Base-by-base conservation (phyloP, 805 yeast genomes). In the Metschnikowia bowlesiae region DNA sequence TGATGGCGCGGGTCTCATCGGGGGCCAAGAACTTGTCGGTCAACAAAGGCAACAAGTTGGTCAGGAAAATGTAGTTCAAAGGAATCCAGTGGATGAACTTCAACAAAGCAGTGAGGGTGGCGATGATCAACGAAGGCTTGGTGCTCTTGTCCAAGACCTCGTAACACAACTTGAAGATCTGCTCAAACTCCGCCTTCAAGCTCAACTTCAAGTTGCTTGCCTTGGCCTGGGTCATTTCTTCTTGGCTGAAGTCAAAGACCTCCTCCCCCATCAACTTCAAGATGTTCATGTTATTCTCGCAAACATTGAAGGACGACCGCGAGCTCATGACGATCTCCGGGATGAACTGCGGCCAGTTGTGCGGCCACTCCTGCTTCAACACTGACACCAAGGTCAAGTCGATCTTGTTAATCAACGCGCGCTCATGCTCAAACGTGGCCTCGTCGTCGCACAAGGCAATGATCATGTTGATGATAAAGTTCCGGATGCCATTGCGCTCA, bases 321-420 rank as follows among this genome's bases (percentile, higher is more conserved):
- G 95, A 84, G 56, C 96, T 85, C 53, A 79, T 81, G 43, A 92
- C 94, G 50, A 94, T 81, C 67, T 94, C 99, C 14, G 97, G 96
- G 46, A 94, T 87, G 62, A 94, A 94, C 61, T 85, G 87, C 16
- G 98, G 98, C 99, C 99, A 94, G 67, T 91, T 87, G 60, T 85
- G 89, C 33, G 99, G 99, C 99, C 99, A 94, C 67, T 94, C 99
- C 71, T 94, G 98, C 64, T 94, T 94, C 63, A 94, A 81, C 47
- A 94, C 85, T 63, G 91, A 95, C 35, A 94, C 99, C 62, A 94
- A 75, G 13, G 98, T 92, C 63, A 94, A 78, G 70, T 94, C 96
- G 61, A 91, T 90, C 68, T 94, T 94, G 73, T 87, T 89, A 64
- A 94, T 89, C 63, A 94, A 77, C 18, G 97, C 84, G 62, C 84